Evolutionary conservation across 495 filamentous ascomycete species (phyloP).

Genomic region (Aspergillus bridgeri): DNA sequence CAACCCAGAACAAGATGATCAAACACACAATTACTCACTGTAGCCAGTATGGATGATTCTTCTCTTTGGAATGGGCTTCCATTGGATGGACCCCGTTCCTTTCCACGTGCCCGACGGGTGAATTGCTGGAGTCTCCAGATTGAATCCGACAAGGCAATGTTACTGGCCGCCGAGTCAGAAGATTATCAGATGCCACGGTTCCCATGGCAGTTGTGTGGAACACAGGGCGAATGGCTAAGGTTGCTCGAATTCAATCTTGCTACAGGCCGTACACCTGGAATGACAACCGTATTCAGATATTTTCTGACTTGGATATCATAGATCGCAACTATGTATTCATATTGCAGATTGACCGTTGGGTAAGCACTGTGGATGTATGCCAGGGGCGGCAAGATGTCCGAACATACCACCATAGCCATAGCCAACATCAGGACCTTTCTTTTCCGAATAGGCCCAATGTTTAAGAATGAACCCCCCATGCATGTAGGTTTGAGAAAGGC

Average conservation of each 20-base stretch:
- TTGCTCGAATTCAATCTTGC: not conserved
- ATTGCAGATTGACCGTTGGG: too few species aligned
- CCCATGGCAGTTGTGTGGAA: not conserved
- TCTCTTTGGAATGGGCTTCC: slow-evolving; percentile 1
- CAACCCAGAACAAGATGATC: too few species aligned
- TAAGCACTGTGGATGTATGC: too few species aligned
- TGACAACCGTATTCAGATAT: too few species aligned
- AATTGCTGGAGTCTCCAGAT: slow-evolving; percentile 1
- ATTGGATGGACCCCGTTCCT: slow-evolving; percentile 1
- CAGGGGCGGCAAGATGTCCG: too few species aligned
- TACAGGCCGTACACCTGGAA: too few species aligned
- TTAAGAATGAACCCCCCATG: not conserved
- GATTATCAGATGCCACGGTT: not conserved
- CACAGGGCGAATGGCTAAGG: not conserved
- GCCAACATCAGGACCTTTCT: not conserved
- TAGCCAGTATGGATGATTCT: slow-evolving; percentile 1
- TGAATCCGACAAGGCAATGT: not conserved
- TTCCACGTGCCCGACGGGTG: slow-evolving; percentile 1
- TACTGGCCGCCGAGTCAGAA: not conserved
- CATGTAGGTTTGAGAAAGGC: not conserved
- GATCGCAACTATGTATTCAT: too few species aligned
- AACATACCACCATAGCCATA: too few species aligned
- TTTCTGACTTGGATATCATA: too few species aligned
- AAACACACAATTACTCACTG: not conserved
- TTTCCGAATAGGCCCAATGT: not conserved